Percentiles rank a stretch among this genome's conserved stretches.
Conservation (phyloP, 2,329 filamentous ascomycete genomes). For the Penicillium sp. region DNA sequence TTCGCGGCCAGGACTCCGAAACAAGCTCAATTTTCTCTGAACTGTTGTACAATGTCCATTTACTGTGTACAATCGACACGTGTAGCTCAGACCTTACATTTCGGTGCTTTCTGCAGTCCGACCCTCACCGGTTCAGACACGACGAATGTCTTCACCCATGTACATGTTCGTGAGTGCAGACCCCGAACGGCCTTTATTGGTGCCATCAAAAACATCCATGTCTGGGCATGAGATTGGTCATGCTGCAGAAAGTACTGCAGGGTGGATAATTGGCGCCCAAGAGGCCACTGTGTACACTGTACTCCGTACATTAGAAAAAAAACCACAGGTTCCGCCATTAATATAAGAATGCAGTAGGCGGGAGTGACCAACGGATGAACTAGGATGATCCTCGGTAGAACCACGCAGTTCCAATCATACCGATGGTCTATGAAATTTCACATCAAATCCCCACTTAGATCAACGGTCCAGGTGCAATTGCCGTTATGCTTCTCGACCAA, state of each 20-base stretch:
- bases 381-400: constrained; percentile 1
- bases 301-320: neutral
- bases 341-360: constrained; percentile 16
- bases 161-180: constrained; percentile 2
- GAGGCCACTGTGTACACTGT: constrained; percentile 1
- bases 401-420: neutral
- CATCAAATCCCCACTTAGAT: neutral
- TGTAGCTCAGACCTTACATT: too few relatives aligned
- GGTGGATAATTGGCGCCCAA: constrained; percentile 2
- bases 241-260: constrained; percentile 7
- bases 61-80: too few relatives aligned
- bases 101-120: neutral
- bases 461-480: neutral
- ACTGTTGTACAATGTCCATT: neutral
- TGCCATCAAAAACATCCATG: constrained; percentile 1
- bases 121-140: neutral
- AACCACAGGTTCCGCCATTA: constrained; percentile 8
- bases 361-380: constrained; percentile 11
- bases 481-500: neutral
- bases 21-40: constrained; percentile 11
- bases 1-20: constrained; percentile 15
- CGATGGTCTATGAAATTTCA: neutral
- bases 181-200: constrained; percentile 7
- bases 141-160: neutral
- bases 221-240: constrained; percentile 17